These are phyloP conservation scores for Boletus pseudo-olivaceus DNA, from an alignment of 768 basidiomycete genomes.

Conservation along the genomic window DNA sequence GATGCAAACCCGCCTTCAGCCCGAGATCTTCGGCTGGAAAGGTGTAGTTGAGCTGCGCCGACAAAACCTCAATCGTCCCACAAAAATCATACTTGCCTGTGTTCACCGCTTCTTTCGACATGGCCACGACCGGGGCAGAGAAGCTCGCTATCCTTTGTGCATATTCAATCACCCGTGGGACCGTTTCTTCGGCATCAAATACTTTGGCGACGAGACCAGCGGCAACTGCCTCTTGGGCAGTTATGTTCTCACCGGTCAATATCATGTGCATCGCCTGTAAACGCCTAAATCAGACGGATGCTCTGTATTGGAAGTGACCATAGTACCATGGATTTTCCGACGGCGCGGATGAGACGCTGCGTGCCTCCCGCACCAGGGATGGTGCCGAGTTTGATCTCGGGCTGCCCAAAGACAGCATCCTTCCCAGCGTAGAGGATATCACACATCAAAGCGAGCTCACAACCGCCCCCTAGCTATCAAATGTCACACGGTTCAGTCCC, in stretches of 20 bases:
- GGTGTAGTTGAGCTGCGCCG: neutral
- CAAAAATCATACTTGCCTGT: constrained; percentile 28
- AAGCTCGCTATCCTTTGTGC: constrained; percentile 32
- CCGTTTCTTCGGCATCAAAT: constrained; percentile 37
- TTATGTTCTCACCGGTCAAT: constrained; percentile 45
- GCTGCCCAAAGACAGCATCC: constrained; percentile 88
- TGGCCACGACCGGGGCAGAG: constrained; percentile 30
- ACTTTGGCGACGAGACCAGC: constrained; percentile 49
- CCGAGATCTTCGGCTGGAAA: constrained; percentile 44
- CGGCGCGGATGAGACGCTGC: constrained; percentile 77
- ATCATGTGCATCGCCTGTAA: constrained; percentile 54
- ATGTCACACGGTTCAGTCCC: constrained; percentile 22
- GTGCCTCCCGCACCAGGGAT: constrained; percentile 95
- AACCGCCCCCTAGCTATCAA: constrained; percentile 86
- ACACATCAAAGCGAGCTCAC: constrained; percentile 94
- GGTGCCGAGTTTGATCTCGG: constrained; percentile 91
- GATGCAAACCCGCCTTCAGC: constrained; percentile 41
- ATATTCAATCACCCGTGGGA: constrained; percentile 43
- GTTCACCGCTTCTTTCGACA: constrained; percentile 53
- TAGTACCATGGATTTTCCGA: constrained; percentile 69
- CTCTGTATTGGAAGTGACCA: neutral
- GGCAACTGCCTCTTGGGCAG: constrained; percentile 42
- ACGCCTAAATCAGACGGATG: neutral
- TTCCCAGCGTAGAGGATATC: constrained; percentile 90
- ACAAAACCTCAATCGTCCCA: neutral